Conservation (phyloP, 441 rosid species). For the Syzygium malaccense region DNA sequence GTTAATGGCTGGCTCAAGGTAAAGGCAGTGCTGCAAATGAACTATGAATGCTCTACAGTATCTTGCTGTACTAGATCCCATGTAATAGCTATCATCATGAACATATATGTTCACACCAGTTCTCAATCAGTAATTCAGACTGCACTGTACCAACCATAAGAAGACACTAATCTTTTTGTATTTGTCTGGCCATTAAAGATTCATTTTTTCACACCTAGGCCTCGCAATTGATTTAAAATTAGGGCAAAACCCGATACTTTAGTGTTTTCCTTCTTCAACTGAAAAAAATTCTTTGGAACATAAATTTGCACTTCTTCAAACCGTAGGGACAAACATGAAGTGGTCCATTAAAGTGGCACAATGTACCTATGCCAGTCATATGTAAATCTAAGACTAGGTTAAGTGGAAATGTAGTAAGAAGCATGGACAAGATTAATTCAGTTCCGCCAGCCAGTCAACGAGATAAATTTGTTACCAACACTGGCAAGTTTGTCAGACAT, state of each 20-base stretch:
- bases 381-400: rapidly evolving
- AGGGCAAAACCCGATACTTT: neutral
- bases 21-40: neutral
- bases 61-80: neutral
- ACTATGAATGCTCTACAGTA: too few relatives aligned
- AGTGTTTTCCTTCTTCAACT: neutral
- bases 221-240: neutral
- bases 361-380: neutral
- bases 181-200: rapidly evolving
- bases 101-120: rapidly evolving
- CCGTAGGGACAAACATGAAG: neutral
- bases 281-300: neutral
- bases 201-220: too few relatives aligned
- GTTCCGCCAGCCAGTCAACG: neutral
- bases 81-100: neutral
- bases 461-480: too few relatives aligned
- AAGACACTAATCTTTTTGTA: too few relatives aligned
- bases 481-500: neutral
- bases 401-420: neutral
- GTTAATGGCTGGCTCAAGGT: neutral
- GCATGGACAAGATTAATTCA: neutral
- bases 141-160: neutral
- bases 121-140: neutral
- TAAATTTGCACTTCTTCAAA: neutral
- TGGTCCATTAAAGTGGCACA: neutral